Evolutionary conservation across 169 alveolate species (phyloP).

Genomic region (Besnoitia besnoiti): DNA sequence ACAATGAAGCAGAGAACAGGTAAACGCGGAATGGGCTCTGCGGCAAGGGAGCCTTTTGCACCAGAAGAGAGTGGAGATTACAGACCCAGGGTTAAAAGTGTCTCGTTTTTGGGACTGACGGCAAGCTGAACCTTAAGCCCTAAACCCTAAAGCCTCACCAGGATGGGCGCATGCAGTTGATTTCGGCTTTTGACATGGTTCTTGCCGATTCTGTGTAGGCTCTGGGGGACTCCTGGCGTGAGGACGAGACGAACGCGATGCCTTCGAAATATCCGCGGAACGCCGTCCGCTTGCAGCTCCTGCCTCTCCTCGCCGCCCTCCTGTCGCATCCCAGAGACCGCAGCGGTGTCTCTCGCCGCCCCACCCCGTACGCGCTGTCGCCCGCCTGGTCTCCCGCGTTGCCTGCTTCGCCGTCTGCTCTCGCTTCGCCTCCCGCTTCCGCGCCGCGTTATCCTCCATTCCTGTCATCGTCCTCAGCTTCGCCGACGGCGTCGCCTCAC

Average conservation of each 20-base stretch:
- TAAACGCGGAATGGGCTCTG: too few relatives aligned
- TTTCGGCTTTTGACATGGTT: too few relatives aligned
- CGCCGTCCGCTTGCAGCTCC: conserved; percentile 32
- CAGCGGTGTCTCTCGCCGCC: not conserved
- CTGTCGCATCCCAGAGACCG: not conserved
- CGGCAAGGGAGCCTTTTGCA: too few relatives aligned
- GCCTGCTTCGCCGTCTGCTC: not conserved
- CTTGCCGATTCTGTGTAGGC: conserved; percentile 38
- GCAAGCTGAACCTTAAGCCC: too few relatives aligned
- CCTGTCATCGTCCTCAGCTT: not conserved
- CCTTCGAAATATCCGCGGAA: conserved; percentile 46
- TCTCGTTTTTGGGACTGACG: too few relatives aligned
- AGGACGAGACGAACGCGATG: conserved; percentile 40
- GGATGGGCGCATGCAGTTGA: too few relatives aligned
- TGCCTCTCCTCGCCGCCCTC: conserved; percentile 45
- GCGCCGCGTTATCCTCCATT: not conserved
- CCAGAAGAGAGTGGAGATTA: too few relatives aligned
- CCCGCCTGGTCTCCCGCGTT: not conserved
- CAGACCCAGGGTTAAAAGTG: too few relatives aligned
- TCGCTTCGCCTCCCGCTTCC: not conserved
- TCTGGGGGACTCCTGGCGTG: conserved; percentile 44
- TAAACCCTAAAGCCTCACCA: too few relatives aligned
- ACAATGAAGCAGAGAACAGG: too few relatives aligned
- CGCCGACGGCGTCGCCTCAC: not conserved
- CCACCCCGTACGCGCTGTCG: not conserved